Base-by-base conservation (phyloP, 352 stramenopile genomes). In the Sclerospora graminicola region DNA sequence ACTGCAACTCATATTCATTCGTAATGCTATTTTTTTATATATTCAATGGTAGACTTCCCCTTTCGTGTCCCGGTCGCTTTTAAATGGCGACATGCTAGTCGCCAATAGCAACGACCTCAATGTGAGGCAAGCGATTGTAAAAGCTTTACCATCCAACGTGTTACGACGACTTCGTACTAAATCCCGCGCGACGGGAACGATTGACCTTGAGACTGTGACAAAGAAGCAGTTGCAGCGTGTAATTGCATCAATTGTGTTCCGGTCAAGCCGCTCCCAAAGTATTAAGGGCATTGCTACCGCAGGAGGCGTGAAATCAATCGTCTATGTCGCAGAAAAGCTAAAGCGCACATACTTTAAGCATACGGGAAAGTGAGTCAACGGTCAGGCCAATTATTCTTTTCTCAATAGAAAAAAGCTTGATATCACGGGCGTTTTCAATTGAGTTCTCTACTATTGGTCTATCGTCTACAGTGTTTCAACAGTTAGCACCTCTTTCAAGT, bases 211-310 rank as follows among this genome's bases (percentile, higher is more conserved):
- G 14, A 30, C 31, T 21, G 54, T 65, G n/a, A 68, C 67, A 10
- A 70, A 81, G 48, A 87, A 87, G 58, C 72, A 71, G 23, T 36
- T 90, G 21, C 78, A 81, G 51, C 66, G 60, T 14, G 58, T 69
- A 0, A 69, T 86, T 14, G 62, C 63, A 28, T 68, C 58, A n/a
- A 77, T 91, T 20, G 81, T 95, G 26, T 73, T 79, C 23, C 66
- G 72, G n/a, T 92, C 79, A 47, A 95, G 84, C 49, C 73, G 80
- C 21, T 82, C 82, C 8, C 84, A 95, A 56, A 89, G 82, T 60
- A 89, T 89, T 49, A 95, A 95, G 45, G 80, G 84, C 37, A 88
- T 95, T 23, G 65, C 82, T 16, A 95, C 84, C 11, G 84, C 80
- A 23, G 84, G 84, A 8, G 73, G 60, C 14, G 44, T 82, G 26